These are phyloP conservation scores for Tylopilus orsonianus DNA, from an alignment of 1,284 basidiomycete genomes.

Conservation along the genomic window DNA sequence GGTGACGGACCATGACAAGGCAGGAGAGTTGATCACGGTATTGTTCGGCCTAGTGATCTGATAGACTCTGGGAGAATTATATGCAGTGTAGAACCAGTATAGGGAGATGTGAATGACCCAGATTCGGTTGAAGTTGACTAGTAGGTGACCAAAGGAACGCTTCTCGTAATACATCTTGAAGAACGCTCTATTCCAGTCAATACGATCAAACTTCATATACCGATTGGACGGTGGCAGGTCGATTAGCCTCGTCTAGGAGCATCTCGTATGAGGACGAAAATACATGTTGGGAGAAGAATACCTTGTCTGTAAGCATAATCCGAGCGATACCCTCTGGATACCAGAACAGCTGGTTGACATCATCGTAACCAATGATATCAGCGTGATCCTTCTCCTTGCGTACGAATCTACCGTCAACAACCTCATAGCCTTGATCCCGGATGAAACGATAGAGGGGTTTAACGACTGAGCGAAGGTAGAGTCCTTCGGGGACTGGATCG, in stretches of 20 bases:
- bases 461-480: constrained; percentile 89
- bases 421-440: constrained; percentile 97
- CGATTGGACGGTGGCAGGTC: constrained; percentile 87
- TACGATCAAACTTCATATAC: constrained; percentile 93
- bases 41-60: constrained; percentile 28
- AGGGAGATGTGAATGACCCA: constrained; percentile 94
- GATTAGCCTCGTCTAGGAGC: constrained; percentile 74
- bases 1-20: constrained; percentile 85
- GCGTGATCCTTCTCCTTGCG: constrained; percentile 92
- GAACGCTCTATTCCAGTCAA: constrained; percentile 93
- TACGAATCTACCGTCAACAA: constrained; percentile 94
- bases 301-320: constrained; percentile 88
- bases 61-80: constrained; percentile 90
- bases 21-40: constrained; percentile 51
- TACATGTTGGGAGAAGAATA: constrained; percentile 31
- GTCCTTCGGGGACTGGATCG: constrained; percentile 93
- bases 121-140: constrained; percentile 98
- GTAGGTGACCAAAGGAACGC: constrained; percentile 88
- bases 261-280: constrained; percentile 4
- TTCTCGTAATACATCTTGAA: constrained; percentile 98
- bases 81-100: constrained; percentile 94
- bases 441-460: constrained; percentile 98
- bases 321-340: constrained; percentile 98
- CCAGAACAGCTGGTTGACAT: constrained; percentile 99
- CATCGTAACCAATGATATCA: constrained; percentile 97